Percentiles rank a stretch among this genome's conserved stretches.
Conservation (phyloP, 2,329 filamentous ascomycete genomes). For the Curvularia eragrostidis region DNA sequence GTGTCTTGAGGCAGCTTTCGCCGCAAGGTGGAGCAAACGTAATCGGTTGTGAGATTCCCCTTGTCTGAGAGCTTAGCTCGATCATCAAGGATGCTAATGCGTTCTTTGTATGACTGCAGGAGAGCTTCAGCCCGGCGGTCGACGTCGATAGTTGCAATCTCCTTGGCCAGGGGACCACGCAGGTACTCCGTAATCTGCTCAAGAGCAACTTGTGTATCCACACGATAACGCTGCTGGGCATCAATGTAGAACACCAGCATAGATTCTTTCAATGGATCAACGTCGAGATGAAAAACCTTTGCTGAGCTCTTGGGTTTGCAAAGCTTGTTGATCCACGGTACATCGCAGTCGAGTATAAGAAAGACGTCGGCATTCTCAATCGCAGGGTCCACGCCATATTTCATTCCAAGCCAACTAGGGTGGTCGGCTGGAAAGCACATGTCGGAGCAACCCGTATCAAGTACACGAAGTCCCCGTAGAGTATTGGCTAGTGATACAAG, state of each 20-base stretch:
- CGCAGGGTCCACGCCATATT: slow-evolving; percentile 74
- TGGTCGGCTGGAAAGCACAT: slow-evolving; percentile 75
- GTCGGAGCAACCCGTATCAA: slow-evolving; percentile 80
- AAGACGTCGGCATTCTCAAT: slow-evolving; percentile 83
- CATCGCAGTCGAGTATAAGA: slow-evolving; percentile 84
- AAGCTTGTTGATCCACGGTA: slow-evolving; percentile 89
- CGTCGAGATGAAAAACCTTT: slow-evolving; percentile 69
- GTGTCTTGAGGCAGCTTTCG: background rate
- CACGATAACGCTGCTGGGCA: slow-evolving; percentile 59
- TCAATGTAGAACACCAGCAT: slow-evolving; percentile 66
- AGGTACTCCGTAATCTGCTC: slow-evolving; percentile 73
- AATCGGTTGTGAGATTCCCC: background rate
- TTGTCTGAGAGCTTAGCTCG: background rate
- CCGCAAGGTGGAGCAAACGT: background rate
- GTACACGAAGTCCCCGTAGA: slow-evolving; percentile 71
- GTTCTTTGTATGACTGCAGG: background rate
- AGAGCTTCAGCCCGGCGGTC: background rate
- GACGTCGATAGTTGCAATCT: background rate
- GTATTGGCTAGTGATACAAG: slow-evolving; percentile 73
- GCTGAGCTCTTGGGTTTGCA: slow-evolving; percentile 64
- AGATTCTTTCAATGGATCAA: slow-evolving; percentile 70
- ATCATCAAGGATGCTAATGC: background rate
- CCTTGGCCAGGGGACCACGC: background rate
- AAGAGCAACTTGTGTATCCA: slow-evolving; percentile 63
- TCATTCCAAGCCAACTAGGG: slow-evolving; percentile 65